A percentile compares a stretch with the other conserved stretches of the same genome.
phyloP scores from a whole-genome alignment of 139 green algal species.

The Mesotaenium endlicherianum region DNA sequence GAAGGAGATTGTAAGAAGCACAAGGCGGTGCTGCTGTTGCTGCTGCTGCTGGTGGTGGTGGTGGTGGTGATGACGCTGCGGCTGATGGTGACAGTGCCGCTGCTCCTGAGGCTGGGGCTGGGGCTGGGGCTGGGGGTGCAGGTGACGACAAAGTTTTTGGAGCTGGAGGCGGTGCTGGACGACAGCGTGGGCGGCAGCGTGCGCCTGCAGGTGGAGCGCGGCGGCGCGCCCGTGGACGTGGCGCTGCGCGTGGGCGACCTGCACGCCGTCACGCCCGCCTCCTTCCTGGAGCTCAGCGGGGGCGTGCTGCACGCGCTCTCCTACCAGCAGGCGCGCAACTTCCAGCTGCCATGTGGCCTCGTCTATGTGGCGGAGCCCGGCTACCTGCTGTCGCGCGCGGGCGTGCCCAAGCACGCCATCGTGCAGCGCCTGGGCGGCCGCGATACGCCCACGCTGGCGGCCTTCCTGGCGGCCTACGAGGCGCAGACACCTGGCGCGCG shows the following conservation, averaged over 20 bases:
- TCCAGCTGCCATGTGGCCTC: constrained; percentile 57
- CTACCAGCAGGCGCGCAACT: constrained; percentile 85
- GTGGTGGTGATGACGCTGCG: too few species aligned
- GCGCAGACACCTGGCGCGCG: constrained; percentile 60
- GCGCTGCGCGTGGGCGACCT: constrained; percentile 68
- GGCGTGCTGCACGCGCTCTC: constrained; percentile 74
- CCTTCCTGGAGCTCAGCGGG: constrained; percentile 77
- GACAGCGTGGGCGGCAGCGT: constrained; percentile 55
- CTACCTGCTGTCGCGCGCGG: constrained; percentile 57
- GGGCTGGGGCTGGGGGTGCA: too few species aligned
- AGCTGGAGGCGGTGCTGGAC: constrained; percentile 79
- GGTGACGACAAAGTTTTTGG: constrained; percentile 77
- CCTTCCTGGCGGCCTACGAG: constrained; percentile 51
- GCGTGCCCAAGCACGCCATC: constrained; percentile 77
- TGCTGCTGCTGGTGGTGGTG: too few species aligned
- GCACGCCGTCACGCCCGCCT: constrained; percentile 57
- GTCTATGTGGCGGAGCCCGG: constrained; percentile 83
- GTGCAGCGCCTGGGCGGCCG: constrained; percentile 67
- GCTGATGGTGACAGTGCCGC: too few species aligned
- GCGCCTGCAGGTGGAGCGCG: constrained; percentile 64
- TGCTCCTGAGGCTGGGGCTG: too few species aligned
- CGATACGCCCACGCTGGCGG: constrained; percentile 68
- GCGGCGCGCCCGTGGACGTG: constrained; percentile 56
- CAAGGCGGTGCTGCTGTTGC: too few species aligned
- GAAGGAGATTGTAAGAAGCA: too few species aligned